Evolutionary conservation across 305 asterid genomes (phyloP).

Genomic region (Withania somnifera): DNA sequence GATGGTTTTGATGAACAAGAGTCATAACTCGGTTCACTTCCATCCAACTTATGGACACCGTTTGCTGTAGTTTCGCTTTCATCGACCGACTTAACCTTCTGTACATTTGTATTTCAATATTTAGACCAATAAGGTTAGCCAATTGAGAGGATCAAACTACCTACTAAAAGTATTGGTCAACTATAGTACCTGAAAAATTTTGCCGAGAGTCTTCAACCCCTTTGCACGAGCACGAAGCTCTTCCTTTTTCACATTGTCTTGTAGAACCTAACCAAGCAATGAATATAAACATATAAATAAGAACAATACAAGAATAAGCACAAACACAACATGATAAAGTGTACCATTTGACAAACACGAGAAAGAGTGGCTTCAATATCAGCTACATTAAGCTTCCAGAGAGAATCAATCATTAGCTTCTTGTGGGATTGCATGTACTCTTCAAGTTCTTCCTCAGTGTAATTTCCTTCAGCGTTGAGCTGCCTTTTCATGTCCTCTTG

Average conservation of each 20-base stretch:
- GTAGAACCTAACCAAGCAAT: conserved; percentile 53
- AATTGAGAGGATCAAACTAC: neutral
- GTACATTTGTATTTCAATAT: conserved; percentile 1
- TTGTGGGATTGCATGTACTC: conserved; percentile 87
- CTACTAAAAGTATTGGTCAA: neutral
- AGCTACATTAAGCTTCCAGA: conserved; percentile 98
- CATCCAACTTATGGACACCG: conserved; percentile 38
- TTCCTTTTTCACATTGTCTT: conserved; percentile 78
- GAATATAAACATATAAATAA: conserved; percentile 9
- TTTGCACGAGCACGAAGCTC: conserved; percentile 85
- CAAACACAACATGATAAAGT: conserved; percentile 10
- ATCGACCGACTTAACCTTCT: conserved; percentile 65
- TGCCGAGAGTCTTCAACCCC: conserved; percentile 93
- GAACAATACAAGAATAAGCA: conserved; percentile 1
- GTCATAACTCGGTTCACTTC: conserved; percentile 31
- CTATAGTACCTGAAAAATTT: conserved; percentile 56
- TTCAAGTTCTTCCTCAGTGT: conserved; percentile 88
- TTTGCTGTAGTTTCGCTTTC: conserved; percentile 29
- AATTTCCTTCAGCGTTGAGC: conserved; percentile 75
- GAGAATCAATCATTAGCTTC: conserved; percentile 89
- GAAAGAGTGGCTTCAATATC: conserved; percentile 90
- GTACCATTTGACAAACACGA: conserved; percentile 93
- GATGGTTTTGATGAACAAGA: conserved; percentile 35
- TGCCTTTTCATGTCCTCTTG: conserved; percentile 94
- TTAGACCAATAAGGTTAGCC: neutral